These are phyloP conservation scores for Mycosphaerella sp. DNA, from an alignment of 2,329 filamentous ascomycete species.

Conservation along the genomic window DNA sequence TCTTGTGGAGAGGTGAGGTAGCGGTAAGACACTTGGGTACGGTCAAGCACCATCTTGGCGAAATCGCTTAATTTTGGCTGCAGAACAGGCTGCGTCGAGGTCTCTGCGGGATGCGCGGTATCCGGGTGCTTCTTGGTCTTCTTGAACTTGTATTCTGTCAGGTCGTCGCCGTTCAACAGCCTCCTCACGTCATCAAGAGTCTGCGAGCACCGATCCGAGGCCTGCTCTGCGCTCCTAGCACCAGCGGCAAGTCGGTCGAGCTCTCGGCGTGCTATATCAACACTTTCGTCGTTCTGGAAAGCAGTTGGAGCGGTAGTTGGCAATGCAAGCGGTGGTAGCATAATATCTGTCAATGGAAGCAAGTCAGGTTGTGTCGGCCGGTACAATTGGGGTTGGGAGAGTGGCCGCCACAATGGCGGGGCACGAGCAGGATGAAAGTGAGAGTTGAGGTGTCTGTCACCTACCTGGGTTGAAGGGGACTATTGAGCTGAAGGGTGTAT, in stretches of 20 bases:
- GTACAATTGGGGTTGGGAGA: slow-evolving; percentile 4
- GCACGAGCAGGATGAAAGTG: slow-evolving; percentile 1
- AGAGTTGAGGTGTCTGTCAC: slow-evolving; percentile 22
- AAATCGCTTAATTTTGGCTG: slow-evolving; percentile 45
- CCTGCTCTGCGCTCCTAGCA: slow-evolving; percentile 52
- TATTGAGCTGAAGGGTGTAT: slow-evolving; percentile 73
- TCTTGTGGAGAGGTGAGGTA: slow-evolving; percentile 29
- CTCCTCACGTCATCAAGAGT: slow-evolving; percentile 68
- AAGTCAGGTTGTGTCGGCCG: slow-evolving; percentile 7
- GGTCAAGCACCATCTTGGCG: slow-evolving; percentile 48
- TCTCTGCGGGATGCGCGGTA: slow-evolving; percentile 2
- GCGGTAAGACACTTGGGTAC: slow-evolving; percentile 36
- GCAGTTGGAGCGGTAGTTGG: slow-evolving; percentile 37
- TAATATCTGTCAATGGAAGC: slow-evolving; percentile 35
- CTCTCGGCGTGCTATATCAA: slow-evolving; percentile 35
- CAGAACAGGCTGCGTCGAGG: slow-evolving; percentile 10
- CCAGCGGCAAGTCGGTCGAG: slow-evolving; percentile 67
- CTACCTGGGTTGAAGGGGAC: slow-evolving; percentile 70
- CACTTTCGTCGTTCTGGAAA: slow-evolving; percentile 25
- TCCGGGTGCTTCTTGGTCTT: slow-evolving; percentile 10
- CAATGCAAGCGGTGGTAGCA: slow-evolving; percentile 41
- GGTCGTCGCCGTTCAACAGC: slow-evolving; percentile 64
- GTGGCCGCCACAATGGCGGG: not conserved
- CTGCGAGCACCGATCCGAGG: slow-evolving; percentile 62
- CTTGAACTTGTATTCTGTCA: slow-evolving; percentile 57